Percentiles rank a stretch among this genome's conserved stretches.
Evolutionary conservation across 192 early-diverging fungal genomes (phyloP).

Genomic region (Phlyctochytrium arcticum): DNA sequence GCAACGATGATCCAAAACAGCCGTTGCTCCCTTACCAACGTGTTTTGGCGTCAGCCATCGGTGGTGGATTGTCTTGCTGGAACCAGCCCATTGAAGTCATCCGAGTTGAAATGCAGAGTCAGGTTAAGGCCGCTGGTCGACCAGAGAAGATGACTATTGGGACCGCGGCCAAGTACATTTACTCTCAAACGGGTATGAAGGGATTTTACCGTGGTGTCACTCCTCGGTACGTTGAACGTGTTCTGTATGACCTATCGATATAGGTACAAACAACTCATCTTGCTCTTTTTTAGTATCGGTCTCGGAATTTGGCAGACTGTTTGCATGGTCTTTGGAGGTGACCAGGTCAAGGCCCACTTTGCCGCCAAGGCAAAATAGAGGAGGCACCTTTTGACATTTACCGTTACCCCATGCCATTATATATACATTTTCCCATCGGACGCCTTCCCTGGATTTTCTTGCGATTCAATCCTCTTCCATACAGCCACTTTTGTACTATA

Average conservation of each 20-base stretch:
- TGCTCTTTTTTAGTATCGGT: constrained; percentile 31
- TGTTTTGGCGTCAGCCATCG: constrained; percentile 75
- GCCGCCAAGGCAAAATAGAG: constrained; percentile 9
- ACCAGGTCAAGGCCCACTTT: constrained; percentile 50
- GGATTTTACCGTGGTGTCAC: constrained; percentile 82
- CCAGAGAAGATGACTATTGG: constrained; percentile 91
- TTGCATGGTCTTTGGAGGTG: constrained; percentile 87
- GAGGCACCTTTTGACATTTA: no score
- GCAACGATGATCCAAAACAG: constrained; percentile 24
- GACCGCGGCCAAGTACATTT: constrained; percentile 80
- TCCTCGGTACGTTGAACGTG: constrained; percentile 29
- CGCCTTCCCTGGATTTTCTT: no score
- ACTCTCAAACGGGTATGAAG: constrained; percentile 80
- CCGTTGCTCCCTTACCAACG: constrained; percentile 51
- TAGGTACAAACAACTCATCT: background rate
- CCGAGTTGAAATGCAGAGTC: constrained; percentile 97
- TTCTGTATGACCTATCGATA: background rate
- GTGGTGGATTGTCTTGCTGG: constrained; percentile 93
- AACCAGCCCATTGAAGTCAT: constrained; percentile 99
- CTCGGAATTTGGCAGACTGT: constrained; percentile 67
- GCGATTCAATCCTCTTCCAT: no score
- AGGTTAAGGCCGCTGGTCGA: constrained; percentile 79
- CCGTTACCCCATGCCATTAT: no score
- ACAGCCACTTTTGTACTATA: no score
- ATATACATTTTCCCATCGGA: no score